Evolutionary conservation across 768 basidiomycete species (phyloP).

Genomic region (Lanmaoa rubissima): DNA sequence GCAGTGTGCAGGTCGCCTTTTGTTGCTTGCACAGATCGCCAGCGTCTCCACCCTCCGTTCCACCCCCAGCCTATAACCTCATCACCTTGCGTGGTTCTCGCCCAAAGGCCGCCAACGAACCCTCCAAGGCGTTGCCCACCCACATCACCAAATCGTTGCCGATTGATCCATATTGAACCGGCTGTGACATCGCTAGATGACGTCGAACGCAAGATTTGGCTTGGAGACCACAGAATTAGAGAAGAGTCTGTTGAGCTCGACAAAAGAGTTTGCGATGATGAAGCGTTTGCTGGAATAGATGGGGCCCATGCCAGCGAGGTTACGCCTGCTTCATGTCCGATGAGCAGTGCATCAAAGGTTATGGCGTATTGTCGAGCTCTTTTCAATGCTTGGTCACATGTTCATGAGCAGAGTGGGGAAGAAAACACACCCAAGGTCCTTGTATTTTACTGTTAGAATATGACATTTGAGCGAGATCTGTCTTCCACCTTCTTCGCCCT

Average conservation of each 20-base stretch:
- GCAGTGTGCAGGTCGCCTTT: conserved; percentile 33
- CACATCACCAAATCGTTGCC: conserved; percentile 90
- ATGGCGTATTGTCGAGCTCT: conserved; percentile 64
- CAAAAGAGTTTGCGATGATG: conserved; percentile 55
- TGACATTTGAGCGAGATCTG: conserved; percentile 91
- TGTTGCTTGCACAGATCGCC: conserved; percentile 46
- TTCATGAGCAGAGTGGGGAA: conserved; percentile 25
- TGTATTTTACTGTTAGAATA: conserved; percentile 62
- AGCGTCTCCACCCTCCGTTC: conserved; percentile 92
- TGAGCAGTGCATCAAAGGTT: conserved; percentile 88
- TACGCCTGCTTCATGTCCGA: conserved; percentile 95
- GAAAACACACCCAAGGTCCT: conserved; percentile 18
- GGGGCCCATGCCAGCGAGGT: conserved; percentile 88
- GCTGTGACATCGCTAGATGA: conserved; percentile 39
- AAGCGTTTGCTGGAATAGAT: conserved; percentile 19
- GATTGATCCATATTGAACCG: conserved; percentile 81
- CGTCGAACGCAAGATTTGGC: conserved; percentile 41
- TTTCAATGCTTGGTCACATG: conserved; percentile 3
- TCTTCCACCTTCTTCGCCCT: conserved; percentile 74
- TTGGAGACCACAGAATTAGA: conserved; percentile 90
- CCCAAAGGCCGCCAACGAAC: conserved; percentile 91
- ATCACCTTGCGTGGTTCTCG: conserved; percentile 40
- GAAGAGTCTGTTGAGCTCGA: conserved; percentile 96
- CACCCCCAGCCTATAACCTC: conserved; percentile 87
- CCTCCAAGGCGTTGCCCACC: conserved; percentile 90